phyloP scores from a whole-genome alignment of 1,284 basidiomycete species.

The Tilletia caries region DNA sequence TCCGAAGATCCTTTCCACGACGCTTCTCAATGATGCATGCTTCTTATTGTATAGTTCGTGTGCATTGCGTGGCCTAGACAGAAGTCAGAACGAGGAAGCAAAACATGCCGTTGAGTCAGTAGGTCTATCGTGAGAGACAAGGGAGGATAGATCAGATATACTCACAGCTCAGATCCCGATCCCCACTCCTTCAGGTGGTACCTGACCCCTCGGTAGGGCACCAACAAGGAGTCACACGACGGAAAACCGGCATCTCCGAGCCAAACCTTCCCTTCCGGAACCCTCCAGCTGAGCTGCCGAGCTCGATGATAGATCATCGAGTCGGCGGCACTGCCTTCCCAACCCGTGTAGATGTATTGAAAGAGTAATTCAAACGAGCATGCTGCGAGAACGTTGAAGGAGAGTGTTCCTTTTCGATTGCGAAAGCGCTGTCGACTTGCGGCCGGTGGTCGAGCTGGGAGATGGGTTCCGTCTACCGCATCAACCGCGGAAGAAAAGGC shows the following conservation, averaged over 20 bases:
- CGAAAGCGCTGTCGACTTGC: slow-evolving; percentile 30
- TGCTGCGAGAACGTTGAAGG: slow-evolving; percentile 51
- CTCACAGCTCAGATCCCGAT: neutral
- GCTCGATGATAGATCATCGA: no score
- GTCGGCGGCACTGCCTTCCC: slow-evolving; percentile 56
- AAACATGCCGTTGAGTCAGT: neutral
- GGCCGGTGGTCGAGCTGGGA: slow-evolving; percentile 36
- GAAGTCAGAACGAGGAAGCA: neutral
- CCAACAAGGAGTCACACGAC: neutral
- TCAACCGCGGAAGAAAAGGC: slow-evolving; percentile 20
- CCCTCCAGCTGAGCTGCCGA: neutral
- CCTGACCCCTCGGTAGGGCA: neutral
- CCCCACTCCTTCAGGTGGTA: slow-evolving; percentile 1
- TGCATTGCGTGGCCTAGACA: neutral
- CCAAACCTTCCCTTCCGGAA: neutral
- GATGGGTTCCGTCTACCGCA: slow-evolving; percentile 50
- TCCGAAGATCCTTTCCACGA: neutral
- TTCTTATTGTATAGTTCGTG: neutral
- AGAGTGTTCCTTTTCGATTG: slow-evolving; percentile 44
- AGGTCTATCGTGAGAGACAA: neutral
- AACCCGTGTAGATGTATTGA: slow-evolving; percentile 53
- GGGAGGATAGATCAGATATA: no score
- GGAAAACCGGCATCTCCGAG: neutral
- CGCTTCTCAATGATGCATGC: neutral
- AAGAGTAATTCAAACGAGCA: slow-evolving; percentile 49